These are phyloP conservation scores for Phytophthora quininea DNA, from an alignment of 352 stramenopile species.

Conservation along the genomic window DNA sequence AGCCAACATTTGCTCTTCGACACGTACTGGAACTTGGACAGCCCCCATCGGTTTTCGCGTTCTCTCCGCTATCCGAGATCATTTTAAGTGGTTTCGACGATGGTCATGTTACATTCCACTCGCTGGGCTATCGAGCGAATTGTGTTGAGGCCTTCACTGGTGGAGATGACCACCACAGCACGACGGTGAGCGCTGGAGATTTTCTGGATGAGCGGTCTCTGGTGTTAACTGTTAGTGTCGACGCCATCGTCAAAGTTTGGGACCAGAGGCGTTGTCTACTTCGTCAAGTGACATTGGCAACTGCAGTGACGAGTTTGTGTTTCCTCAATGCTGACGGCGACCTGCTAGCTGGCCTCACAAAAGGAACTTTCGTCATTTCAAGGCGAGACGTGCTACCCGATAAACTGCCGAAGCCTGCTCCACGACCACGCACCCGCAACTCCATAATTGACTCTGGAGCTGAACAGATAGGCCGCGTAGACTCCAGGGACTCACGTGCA, in stretches of 20 bases:
- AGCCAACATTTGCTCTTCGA: constrained; percentile 58
- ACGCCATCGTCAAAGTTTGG: constrained; percentile 77
- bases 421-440: constrained; percentile 9
- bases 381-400: constrained; percentile 63
- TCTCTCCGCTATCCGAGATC: constrained; percentile 60
- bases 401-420: constrained; percentile 34
- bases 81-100: constrained; percentile 71
- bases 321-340: constrained; percentile 74
- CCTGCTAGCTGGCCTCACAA: constrained; percentile 55
- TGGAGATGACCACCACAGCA: constrained; percentile 55
- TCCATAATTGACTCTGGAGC: constrained; percentile 8
- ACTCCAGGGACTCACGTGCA: background rate
- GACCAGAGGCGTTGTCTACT: constrained; percentile 64
- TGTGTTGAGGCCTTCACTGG: constrained; percentile 43
- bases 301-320: constrained; percentile 64
- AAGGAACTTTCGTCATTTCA: constrained; percentile 66
- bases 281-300: constrained; percentile 60
- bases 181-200: constrained; percentile 64
- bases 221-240: constrained; percentile 67
- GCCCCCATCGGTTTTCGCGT: constrained; percentile 51
- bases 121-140: constrained; percentile 40
- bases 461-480: constrained; percentile 2
- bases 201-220: constrained; percentile 67
- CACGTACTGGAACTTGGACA: constrained; percentile 60
- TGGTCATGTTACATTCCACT: constrained; percentile 55